phyloP scores from a whole-genome alignment of 441 rosid species.

The Hura crepitans region DNA sequence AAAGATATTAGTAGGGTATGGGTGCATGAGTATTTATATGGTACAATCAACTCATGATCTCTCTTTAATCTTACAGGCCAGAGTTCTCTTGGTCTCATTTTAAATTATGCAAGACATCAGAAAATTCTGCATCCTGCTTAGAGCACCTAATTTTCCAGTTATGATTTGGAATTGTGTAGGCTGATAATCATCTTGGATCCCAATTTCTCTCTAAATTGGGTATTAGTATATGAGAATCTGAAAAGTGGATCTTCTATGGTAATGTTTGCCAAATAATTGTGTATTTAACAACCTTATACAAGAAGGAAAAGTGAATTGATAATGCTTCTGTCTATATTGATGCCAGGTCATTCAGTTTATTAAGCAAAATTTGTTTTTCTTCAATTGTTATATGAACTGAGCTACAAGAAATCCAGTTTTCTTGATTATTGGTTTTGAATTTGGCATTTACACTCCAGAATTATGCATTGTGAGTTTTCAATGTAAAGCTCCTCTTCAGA shows the following conservation, averaged over 20 bases:
- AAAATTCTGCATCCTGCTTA: neutral
- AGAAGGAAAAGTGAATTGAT: neutral
- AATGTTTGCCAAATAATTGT: neutral
- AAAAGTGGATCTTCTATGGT: neutral
- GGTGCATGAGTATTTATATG: neutral
- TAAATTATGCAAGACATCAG: neutral
- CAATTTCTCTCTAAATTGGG: neutral
- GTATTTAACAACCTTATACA: neutral
- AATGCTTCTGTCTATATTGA: neutral
- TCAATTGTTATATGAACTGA: neutral
- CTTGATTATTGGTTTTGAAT: neutral
- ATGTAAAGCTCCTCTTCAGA: no score
- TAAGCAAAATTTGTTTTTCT: neutral
- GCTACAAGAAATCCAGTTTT: neutral
- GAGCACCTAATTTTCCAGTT: neutral
- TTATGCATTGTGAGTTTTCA: no score
- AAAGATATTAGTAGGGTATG: neutral
- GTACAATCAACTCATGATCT: neutral
- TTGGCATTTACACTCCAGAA: neutral
- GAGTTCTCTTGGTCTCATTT: no score
- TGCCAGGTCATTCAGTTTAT: neutral
- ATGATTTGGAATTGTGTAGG: neutral
- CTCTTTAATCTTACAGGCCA: neutral
- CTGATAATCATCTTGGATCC: neutral
- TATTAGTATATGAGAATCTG: neutral